phyloP scores from a whole-genome alignment of 2,329 filamentous ascomycete species.

The Plenodomus biglobosus region DNA sequence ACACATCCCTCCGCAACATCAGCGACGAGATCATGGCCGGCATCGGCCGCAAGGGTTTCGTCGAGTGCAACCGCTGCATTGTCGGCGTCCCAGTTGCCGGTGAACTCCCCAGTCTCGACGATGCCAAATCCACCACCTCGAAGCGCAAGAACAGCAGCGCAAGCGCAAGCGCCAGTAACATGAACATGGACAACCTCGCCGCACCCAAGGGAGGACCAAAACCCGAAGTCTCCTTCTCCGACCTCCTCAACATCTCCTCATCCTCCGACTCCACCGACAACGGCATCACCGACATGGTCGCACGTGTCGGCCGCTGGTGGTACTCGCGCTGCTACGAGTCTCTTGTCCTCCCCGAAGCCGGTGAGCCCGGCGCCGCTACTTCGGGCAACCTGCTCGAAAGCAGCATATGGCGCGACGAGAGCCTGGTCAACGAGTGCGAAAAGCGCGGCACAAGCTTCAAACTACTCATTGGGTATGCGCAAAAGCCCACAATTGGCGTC shows the following conservation, averaged over 20 bases:
- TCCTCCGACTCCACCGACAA: slow-evolving; percentile 63
- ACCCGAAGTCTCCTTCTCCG: slow-evolving; percentile 41
- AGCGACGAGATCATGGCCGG: slow-evolving; percentile 63
- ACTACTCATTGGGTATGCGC: slow-evolving; percentile 86
- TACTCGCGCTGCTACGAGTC: slow-evolving; percentile 90
- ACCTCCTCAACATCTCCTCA: slow-evolving; percentile 37
- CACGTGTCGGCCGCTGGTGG: slow-evolving; percentile 93
- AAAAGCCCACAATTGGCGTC: slow-evolving; percentile 64
- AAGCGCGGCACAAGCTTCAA: slow-evolving; percentile 84
- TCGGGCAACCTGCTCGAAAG: slow-evolving; percentile 47
- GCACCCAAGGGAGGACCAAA: slow-evolving; percentile 25
- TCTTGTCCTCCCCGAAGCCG: slow-evolving; percentile 50
- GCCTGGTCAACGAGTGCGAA: slow-evolving; percentile 80
- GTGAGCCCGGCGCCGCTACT: slow-evolving; percentile 38
- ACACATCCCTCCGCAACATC: slow-evolving; percentile 60
- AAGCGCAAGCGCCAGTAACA: slow-evolving; percentile 27
- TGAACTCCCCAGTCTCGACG: slow-evolving; percentile 42
- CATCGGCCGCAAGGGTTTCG: slow-evolving; percentile 69
- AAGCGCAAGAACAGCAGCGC: slow-evolving; percentile 36
- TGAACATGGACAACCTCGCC: slow-evolving; percentile 14
- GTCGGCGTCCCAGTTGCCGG: slow-evolving; percentile 74
- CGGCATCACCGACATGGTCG: slow-evolving; percentile 88
- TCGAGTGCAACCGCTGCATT: slow-evolving; percentile 71
- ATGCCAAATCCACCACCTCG: slow-evolving; percentile 19
- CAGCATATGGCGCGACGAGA: slow-evolving; percentile 78